Evolutionary conservation across 2,329 filamentous ascomycete genomes (phyloP), one percentile per base, ranked within the genome.

Genomic region (Penicillium polonicum): DNA sequence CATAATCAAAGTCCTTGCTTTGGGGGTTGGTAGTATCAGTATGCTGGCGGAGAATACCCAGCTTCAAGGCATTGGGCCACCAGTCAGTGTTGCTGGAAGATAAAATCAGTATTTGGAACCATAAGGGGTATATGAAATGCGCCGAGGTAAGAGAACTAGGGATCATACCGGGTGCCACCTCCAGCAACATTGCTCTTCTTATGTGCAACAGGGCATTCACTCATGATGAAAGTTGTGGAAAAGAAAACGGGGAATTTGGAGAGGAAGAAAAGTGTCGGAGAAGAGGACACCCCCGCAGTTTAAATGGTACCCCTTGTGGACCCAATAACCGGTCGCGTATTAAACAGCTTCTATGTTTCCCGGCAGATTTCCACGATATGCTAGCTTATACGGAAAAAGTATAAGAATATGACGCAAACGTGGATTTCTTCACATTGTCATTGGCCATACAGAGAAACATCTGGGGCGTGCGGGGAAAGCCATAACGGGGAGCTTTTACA

Each of bases 41-140:
- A 72, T 90, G 83, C 76, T 91, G 89, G 70, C 89, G 88, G 52
- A 92, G 83, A 68, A 91, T 86, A 78, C 88, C 85, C 64, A 90
- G 80, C 69, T 80, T 83, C 62, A 92, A 76, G 66, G 82, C 78
- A 57, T 86, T 82, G 53, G 89, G 89, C 89, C 89, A 92, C 86
- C 88, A 91, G 79, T 92, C 87, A 54, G 67, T 70, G 79, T 87
- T 90, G 60, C 79, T 57, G 5, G n/a, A 31, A 13, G 5, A 25
- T 10, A n/a, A 15, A 7, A 42, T 56, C 4, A 56, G 53, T 42
- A 35, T 29, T 31, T 21, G 3, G 7, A 36, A 17, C 2, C 29
- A 25, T 13, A 19, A 10, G 44, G 19, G 52, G 35, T 13, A 35
- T 4, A 17, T 52, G 0, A 4, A 27, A 35, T 36, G 21, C 12